Conservation (phyloP, 2,329 filamentous ascomycete species). For the Fusarium citri region DNA sequence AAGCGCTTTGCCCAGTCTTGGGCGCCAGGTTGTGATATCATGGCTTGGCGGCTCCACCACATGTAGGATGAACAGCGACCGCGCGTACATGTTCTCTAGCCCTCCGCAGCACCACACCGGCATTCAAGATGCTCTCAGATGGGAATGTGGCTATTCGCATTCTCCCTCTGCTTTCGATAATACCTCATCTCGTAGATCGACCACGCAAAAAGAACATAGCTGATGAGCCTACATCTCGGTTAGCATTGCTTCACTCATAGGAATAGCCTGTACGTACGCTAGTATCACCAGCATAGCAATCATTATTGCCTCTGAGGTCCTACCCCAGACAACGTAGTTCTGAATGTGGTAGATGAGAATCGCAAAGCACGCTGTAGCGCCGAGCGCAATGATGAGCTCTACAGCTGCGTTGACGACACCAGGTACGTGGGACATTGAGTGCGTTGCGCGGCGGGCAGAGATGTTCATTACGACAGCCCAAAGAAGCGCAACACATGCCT, state of each 20-base stretch:
- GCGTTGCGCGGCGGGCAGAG: slow-evolving; percentile 33
- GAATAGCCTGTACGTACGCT: slow-evolving; percentile 25
- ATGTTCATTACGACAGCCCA: slow-evolving; percentile 43
- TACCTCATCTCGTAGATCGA: slow-evolving; percentile 25
- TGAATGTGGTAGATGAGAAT: slow-evolving; percentile 40
- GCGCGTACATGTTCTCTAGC: background rate
- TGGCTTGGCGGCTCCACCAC: background rate
- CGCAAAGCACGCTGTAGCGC: slow-evolving; percentile 38
- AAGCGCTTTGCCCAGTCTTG: background rate
- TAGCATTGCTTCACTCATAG: background rate
- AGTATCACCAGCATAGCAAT: slow-evolving; percentile 41
- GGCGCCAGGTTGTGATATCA: background rate
- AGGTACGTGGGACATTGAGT: slow-evolving; percentile 39
- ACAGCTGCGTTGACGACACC: slow-evolving; percentile 24
- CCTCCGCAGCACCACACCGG: background rate
- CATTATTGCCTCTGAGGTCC: slow-evolving; percentile 35
- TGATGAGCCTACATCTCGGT: slow-evolving; percentile 26
- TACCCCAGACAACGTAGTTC: slow-evolving; percentile 28
- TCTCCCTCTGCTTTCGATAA: slow-evolving; percentile 18
- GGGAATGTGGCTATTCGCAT: slow-evolving; percentile 32
- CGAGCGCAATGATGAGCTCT: slow-evolving; percentile 41
- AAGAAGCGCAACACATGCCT: slow-evolving; percentile 33
- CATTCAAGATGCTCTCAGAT: slow-evolving; percentile 14
- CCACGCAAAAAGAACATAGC: slow-evolving; percentile 39
- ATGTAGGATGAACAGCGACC: background rate